These are phyloP conservation scores for Eleusine indica DNA, from an alignment of 176 grass and related monocot genomes.

Conservation along the genomic window DNA sequence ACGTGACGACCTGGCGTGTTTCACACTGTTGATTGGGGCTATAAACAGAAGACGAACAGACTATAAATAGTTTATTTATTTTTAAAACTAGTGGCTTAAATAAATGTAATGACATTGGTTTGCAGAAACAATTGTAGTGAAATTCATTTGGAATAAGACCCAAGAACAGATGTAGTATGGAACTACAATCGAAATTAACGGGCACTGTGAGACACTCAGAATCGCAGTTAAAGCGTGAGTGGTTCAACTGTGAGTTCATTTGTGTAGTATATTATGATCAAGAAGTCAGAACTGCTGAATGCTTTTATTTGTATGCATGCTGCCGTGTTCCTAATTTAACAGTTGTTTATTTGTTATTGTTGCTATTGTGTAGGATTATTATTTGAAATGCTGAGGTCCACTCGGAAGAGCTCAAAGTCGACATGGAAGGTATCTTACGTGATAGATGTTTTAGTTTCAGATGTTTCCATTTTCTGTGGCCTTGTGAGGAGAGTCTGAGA, in stretches of 20 bases:
- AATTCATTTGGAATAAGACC: not conserved
- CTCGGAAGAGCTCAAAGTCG: slow-evolving; percentile 63
- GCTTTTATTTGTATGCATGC: not conserved
- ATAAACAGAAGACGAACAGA: not conserved
- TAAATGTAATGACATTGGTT: not conserved
- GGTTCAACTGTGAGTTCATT: not conserved
- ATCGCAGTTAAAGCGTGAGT: not conserved
- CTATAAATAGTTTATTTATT: too few relatives aligned
- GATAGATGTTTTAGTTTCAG: not conserved
- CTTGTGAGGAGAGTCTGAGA: not conserved
- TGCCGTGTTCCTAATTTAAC: not conserved
- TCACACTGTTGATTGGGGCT: too few relatives aligned
- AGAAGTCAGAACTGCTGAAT: not conserved
- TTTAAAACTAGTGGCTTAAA: not conserved
- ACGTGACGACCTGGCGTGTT: not conserved
- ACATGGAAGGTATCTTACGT: slow-evolving; percentile 77
- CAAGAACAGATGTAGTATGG: not conserved
- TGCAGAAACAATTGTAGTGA: not conserved
- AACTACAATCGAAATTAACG: not conserved
- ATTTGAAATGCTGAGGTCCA: slow-evolving; percentile 73
- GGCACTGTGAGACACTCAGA: not conserved
- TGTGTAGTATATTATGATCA: not conserved
- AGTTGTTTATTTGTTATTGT: slow-evolving; percentile 20
- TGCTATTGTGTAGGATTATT: slow-evolving; percentile 57
- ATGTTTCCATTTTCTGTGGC: not conserved